Conservation (phyloP, 495 filamentous ascomycete species). For the Beverwykella pulmonaria region DNA sequence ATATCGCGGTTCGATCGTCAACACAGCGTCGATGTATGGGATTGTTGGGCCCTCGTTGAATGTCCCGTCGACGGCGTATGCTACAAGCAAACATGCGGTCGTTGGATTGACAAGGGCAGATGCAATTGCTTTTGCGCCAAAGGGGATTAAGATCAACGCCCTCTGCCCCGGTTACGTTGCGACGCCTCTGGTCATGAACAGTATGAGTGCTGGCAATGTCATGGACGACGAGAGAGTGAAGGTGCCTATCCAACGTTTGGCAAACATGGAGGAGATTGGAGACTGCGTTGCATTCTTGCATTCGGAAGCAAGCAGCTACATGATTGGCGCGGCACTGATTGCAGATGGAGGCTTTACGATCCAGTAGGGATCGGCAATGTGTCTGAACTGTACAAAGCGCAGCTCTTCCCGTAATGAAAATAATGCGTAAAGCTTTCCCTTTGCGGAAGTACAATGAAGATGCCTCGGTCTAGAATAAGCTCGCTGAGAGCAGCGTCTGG, state of each 20-base stretch:
- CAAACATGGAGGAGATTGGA: conserved; percentile 47
- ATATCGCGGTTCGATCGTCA: conserved; percentile 44
- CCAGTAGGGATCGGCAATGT: conserved; percentile 15
- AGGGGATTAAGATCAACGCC: conserved; percentile 56
- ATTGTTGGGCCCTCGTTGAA: conserved; percentile 31
- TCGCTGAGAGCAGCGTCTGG: neutral
- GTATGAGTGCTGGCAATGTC: conserved; percentile 15
- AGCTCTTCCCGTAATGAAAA: neutral
- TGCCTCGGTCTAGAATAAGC: no score
- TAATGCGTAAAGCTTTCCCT: neutral
- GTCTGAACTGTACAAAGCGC: neutral
- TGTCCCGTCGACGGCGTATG: conserved; percentile 45
- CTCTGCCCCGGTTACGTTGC: conserved; percentile 54
- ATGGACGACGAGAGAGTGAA: conserved; percentile 46
- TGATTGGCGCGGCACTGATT: conserved; percentile 41
- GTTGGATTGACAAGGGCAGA: conserved; percentile 54
- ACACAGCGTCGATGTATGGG: conserved; percentile 44
- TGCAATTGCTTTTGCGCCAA: conserved; percentile 49
- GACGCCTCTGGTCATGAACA: conserved; percentile 47
- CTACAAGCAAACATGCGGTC: conserved; percentile 51
- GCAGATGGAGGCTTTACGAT: conserved; percentile 40
- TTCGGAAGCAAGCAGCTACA: conserved; percentile 50
- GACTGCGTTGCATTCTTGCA: conserved; percentile 46
- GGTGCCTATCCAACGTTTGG: conserved; percentile 43
- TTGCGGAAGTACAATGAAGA: no score